Percentiles rank a stretch among this genome's conserved stretches.
These are phyloP conservation scores for Tulasnella sp. DNA, from an alignment of 768 basidiomycete species.

Conservation along the genomic window DNA sequence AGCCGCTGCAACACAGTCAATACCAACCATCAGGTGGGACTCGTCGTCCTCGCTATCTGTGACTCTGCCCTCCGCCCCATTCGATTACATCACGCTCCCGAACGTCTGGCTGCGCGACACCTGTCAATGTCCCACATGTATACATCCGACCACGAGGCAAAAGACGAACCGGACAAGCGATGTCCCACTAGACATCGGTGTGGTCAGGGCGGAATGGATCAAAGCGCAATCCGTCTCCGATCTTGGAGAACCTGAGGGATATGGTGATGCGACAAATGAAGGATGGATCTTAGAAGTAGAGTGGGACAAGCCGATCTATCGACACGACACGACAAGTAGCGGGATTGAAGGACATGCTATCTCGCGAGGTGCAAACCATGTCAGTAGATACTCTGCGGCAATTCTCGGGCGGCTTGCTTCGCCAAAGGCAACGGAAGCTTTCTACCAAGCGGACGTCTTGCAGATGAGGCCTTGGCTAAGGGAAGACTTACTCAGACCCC, in stretches of 20 bases:
- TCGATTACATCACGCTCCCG: constrained; percentile 33
- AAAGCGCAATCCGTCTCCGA: constrained; percentile 26
- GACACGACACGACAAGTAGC: constrained; percentile 8
- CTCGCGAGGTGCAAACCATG: constrained; percentile 35
- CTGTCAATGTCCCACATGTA: constrained; percentile 57
- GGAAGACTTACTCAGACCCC: constrained; percentile 26
- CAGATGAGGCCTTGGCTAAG: constrained; percentile 36
- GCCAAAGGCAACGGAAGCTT: constrained; percentile 27
- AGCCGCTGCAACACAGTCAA: too few species aligned
- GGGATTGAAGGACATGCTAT: constrained; percentile 8
- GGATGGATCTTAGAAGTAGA: constrained; percentile 10
- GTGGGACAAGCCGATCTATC: constrained; percentile 3
- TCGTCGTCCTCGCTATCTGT: neutral
- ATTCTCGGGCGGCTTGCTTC: constrained; percentile 44
- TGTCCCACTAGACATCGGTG: constrained; percentile 36
- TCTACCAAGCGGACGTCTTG: constrained; percentile 33
- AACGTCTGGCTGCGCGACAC: constrained; percentile 78
- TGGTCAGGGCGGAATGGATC: constrained; percentile 33
- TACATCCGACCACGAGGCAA: constrained; percentile 71
- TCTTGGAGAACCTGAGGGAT: constrained; percentile 46
- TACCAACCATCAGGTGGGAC: too few species aligned
- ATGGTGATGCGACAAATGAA: neutral
- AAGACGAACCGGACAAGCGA: constrained; percentile 64
- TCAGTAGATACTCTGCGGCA: constrained; percentile 39
- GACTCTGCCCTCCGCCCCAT: constrained; percentile 5